phyloP scores from a whole-genome alignment of 805 yeast species.

The Metschnikowia cubensis region DNA sequence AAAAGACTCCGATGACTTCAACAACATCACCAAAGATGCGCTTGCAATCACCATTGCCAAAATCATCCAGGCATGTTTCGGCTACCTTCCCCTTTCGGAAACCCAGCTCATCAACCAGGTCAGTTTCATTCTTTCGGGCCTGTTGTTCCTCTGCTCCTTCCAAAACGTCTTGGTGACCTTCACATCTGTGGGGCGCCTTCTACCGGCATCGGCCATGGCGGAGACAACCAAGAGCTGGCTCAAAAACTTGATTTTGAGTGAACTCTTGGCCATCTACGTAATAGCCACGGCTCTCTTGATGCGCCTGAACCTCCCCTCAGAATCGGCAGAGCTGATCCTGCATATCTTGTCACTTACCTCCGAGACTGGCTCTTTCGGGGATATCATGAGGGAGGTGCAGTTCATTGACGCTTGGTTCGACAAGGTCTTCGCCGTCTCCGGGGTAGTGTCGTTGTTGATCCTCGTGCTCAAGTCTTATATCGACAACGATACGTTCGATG shows the following conservation, averaged over 20 bases:
- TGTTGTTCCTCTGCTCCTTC: slow-evolving; percentile 58
- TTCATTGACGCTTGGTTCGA: slow-evolving; percentile 53
- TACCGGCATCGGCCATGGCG: slow-evolving; percentile 22
- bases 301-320: slow-evolving; percentile 45
- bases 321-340: slow-evolving; percentile 39
- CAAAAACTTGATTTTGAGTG: slow-evolving; percentile 37
- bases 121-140: slow-evolving; percentile 52
- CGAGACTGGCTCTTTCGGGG: slow-evolving; percentile 14
- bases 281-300: slow-evolving; percentile 50
- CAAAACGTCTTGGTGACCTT: slow-evolving; percentile 62
- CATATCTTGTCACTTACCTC: slow-evolving; percentile 31
- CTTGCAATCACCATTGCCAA: slow-evolving; percentile 47
- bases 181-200: slow-evolving; percentile 42
- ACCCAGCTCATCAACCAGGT: slow-evolving; percentile 43
- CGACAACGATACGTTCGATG: slow-evolving; percentile 19
- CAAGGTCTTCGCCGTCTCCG: slow-evolving; percentile 44
- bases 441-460: slow-evolving; percentile 30
- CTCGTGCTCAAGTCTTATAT: slow-evolving; percentile 18
- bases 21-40: slow-evolving; percentile 36
- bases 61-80: slow-evolving; percentile 26
- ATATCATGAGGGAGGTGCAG: slow-evolving; percentile 34
- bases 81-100: slow-evolving; percentile 29
- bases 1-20: slow-evolving; percentile 4
- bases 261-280: slow-evolving; percentile 48
- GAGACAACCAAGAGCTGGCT: slow-evolving; percentile 26